These are phyloP conservation scores for Phytophthora cactorum DNA, from an alignment of 352 stramenopile species.

Conservation along the genomic window DNA sequence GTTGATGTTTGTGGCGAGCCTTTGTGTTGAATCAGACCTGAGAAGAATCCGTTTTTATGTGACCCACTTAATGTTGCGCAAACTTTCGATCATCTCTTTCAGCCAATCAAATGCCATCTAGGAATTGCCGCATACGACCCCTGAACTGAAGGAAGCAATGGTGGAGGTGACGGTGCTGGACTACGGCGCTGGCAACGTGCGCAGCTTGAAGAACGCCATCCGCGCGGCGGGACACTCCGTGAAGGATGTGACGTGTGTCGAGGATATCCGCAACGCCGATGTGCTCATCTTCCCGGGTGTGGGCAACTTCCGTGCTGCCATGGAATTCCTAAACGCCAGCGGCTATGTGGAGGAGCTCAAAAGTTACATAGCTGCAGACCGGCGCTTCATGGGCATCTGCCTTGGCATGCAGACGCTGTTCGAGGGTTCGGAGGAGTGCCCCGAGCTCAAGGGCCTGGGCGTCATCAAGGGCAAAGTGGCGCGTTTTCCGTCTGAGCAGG, in stretches of 20 bases:
- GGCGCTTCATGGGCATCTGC: slow-evolving; percentile 98
- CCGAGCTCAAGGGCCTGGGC: slow-evolving; percentile 88
- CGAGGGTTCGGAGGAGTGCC: slow-evolving; percentile 94
- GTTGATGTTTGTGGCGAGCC: slow-evolving; percentile 12
- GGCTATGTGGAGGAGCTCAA: slow-evolving; percentile 91
- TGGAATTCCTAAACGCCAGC: slow-evolving; percentile 92
- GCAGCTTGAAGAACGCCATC: slow-evolving; percentile 97
- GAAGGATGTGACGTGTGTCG: slow-evolving; percentile 84
- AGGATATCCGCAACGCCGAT: slow-evolving; percentile 92
- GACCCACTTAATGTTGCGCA: neutral
- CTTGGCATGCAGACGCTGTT: slow-evolving; percentile 99
- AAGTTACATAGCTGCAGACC: slow-evolving; percentile 83
- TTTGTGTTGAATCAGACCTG: slow-evolving; percentile 20
- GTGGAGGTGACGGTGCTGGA: slow-evolving; percentile 93
- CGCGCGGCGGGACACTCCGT: slow-evolving; percentile 87
- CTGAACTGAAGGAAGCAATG: slow-evolving; percentile 36
- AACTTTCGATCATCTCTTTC: neutral
- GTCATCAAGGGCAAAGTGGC: slow-evolving; percentile 93
- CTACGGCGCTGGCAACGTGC: slow-evolving; percentile 99
- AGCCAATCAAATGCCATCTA: neutral
- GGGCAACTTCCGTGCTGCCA: slow-evolving; percentile 87
- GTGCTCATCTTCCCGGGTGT: slow-evolving; percentile 90
- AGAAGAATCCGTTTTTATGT: neutral
- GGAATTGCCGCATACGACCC: neutral
- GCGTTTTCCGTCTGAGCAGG: slow-evolving; percentile 83